Base-by-base conservation (phyloP, 768 basidiomycete genomes). In the Xerocomus potaroensis region DNA sequence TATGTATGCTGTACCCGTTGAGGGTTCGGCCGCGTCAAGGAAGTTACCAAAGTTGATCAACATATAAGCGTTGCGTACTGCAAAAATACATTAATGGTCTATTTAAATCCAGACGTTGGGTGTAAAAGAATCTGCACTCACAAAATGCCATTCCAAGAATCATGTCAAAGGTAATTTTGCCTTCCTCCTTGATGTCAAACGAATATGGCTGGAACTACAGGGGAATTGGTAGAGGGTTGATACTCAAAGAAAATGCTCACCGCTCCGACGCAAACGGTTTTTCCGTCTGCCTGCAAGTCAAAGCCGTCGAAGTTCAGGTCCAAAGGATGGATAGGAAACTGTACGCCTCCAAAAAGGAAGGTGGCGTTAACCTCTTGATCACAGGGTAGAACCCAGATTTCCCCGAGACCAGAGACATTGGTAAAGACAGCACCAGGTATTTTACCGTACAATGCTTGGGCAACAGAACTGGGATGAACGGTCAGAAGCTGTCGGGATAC, bases 111-210 rank as follows among this genome's bases (percentile, higher is more conserved):
- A 9, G 31, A 31, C 22, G n/a, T 18, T 22, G 41, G 30, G 33
- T 37, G 15, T 54, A 54, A 18, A 12, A 1, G 0, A 43, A 21
- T n/a, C n/a, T n/a, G n/a, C 7, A 72, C 80, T 57, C 54, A 83
- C 83, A 63, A 67, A 86, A 87, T 8, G 78, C 73, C 82, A 87
- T 87, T 45, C 86, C 86, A 36, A 87, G 69, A 36, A 87, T 75
- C 61, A 83, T 74, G 57, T 87, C 84, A 51, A 73, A 87, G 32
- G 47, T 12, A 22, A 54, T 43, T 1, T 48, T 30, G 8, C 35
- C 34, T 0, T 21, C 23, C 2, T 45, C 12, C 23, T 62, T 70
- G 23, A 74, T 69, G 40, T 75, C 69, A 38, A 74, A 78, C 8
- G 76, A 74, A 34, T 79, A 76, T 6, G 85, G 84, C 53, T 87